Evolutionary conservation across 2,329 filamentous ascomycete genomes (phyloP).

Genomic region (Trichocomaceae sp.): DNA sequence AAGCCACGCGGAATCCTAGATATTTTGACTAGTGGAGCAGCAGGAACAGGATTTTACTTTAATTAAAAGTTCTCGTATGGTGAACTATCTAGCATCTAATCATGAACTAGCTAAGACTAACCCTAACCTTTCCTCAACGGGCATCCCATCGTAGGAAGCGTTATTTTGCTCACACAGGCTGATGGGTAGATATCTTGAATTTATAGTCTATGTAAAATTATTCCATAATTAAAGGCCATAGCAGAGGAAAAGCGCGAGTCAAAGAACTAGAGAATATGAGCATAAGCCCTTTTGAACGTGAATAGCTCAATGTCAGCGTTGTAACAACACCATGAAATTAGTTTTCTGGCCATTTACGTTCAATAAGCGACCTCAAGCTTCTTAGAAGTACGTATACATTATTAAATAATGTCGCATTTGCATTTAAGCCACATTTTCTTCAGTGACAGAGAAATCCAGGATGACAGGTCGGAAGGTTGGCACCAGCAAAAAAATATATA

Average conservation of each 20-base stretch:
- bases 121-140: background rate
- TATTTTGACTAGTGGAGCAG: background rate
- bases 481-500: background rate
- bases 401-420: background rate
- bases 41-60: background rate
- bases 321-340: background rate
- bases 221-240: background rate
- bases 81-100: background rate
- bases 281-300: background rate
- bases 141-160: background rate
- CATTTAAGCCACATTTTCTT: background rate
- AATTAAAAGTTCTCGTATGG: background rate
- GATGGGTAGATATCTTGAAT: background rate
- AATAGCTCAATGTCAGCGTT: constrained; percentile 4
- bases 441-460: background rate
- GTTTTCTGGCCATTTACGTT: background rate
- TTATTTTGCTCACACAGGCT: background rate
- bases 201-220: background rate
- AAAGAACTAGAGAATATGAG: background rate
- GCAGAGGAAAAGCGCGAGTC: background rate
- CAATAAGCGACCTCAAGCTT: background rate
- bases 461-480: background rate
- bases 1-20: background rate
- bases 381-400: background rate
- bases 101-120: background rate